These are phyloP conservation scores for Hortiboletus campestris DNA, from an alignment of 768 basidiomycete genomes.

Conservation along the genomic window DNA sequence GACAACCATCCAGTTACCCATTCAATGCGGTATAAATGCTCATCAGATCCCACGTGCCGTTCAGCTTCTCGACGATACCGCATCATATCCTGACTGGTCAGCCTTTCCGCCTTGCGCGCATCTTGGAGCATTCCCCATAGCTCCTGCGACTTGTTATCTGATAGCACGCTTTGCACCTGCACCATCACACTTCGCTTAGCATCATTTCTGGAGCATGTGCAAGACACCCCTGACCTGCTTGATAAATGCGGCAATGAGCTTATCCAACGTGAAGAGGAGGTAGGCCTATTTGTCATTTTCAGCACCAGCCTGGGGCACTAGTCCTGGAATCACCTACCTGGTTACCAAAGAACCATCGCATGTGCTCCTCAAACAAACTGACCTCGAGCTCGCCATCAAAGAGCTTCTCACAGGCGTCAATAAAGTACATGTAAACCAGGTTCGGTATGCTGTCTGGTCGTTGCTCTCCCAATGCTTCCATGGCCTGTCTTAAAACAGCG, in stretches of 20 bases:
- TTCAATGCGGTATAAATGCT: constrained; percentile 74
- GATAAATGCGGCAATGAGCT: constrained; percentile 81
- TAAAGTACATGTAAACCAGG: constrained; percentile 82
- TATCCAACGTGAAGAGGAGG: constrained; percentile 90
- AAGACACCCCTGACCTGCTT: constrained; percentile 68
- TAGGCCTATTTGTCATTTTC: constrained; percentile 65
- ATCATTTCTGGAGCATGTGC: neutral
- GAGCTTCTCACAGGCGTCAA: constrained; percentile 89
- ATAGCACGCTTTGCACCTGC: constrained; percentile 83
- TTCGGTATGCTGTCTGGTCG: constrained; percentile 49
- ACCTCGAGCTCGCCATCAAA: constrained; percentile 94
- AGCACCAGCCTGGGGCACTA: neutral
- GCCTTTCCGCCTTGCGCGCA: constrained; percentile 50
- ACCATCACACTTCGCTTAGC: constrained; percentile 6
- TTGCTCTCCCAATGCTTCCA: constrained; percentile 56
- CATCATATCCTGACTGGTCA: constrained; percentile 65
- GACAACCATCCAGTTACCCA: constrained; percentile 54
- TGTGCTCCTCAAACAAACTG: constrained; percentile 89
- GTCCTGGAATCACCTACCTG: constrained; percentile 48
- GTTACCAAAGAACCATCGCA: constrained; percentile 92
- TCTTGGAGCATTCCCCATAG: constrained; percentile 73
- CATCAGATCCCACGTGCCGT: constrained; percentile 68
- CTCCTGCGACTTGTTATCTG: constrained; percentile 85
- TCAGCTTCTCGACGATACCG: constrained; percentile 81
- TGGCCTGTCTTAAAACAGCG: constrained; percentile 61